Evolutionary conservation across 2,329 filamentous ascomycete genomes (phyloP).

Genomic region (Tolypocladium pustulatum): DNA sequence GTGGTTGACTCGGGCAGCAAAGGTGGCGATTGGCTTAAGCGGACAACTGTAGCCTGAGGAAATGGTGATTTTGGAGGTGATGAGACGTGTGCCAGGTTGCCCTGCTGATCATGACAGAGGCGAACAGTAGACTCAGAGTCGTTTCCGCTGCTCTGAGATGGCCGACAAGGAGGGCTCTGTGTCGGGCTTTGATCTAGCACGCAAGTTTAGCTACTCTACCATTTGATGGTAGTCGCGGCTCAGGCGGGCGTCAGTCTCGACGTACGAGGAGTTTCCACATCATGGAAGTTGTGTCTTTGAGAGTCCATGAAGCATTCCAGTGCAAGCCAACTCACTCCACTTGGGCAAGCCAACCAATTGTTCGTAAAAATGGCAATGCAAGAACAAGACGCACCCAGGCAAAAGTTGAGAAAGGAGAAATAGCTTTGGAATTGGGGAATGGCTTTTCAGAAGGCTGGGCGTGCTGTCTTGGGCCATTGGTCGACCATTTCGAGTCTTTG

Average conservation of each 20-base stretch:
- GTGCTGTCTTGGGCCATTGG: neutral
- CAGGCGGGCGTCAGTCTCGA: conserved; percentile 6
- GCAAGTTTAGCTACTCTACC: conserved; percentile 2
- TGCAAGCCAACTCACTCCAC: conserved; percentile 19
- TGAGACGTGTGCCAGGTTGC: neutral
- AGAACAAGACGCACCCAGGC: conserved; percentile 19
- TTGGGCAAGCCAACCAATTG: conserved; percentile 23
- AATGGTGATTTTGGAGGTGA: conserved; percentile 15
- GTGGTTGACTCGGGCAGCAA: conserved; percentile 27
- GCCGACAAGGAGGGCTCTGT: neutral
- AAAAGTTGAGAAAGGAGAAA: conserved; percentile 14
- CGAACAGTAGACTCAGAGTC: neutral
- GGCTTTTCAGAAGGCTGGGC: conserved; percentile 5
- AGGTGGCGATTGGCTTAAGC: conserved; percentile 17
- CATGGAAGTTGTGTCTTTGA: conserved; percentile 23
- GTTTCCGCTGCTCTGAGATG: neutral
- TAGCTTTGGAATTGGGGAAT: conserved; percentile 19
- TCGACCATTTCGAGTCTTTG: neutral
- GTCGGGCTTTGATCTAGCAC: conserved; percentile 5
- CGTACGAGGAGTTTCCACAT: conserved; percentile 27
- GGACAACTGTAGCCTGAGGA: conserved; percentile 21
- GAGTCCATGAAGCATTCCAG: conserved; percentile 23
- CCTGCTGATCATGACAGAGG: neutral
- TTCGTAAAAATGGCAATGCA: conserved; percentile 17
- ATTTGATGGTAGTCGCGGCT: neutral